Evolutionary conservation across 495 filamentous ascomycete species (phyloP).

Genomic region (Penicillium fimorum): DNA sequence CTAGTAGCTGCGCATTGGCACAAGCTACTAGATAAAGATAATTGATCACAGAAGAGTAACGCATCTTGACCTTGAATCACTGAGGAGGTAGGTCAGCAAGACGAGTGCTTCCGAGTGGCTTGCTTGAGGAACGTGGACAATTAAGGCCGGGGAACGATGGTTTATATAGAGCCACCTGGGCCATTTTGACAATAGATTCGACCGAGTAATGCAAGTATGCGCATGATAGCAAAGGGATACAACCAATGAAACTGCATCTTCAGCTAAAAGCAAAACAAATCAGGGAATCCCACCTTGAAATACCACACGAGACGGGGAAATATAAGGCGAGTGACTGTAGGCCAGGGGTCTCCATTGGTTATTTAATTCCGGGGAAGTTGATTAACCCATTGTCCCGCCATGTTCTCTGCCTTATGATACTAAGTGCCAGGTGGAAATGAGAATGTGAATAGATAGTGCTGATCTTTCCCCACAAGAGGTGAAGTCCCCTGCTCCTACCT

Average conservation of each 20-base stretch:
- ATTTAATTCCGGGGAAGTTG: not conserved
- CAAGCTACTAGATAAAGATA: conserved; percentile 19
- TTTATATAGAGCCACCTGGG: not conserved
- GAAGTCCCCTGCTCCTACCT: conserved; percentile 16
- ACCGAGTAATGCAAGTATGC: conserved; percentile 9
- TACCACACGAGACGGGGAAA: conserved; percentile 28
- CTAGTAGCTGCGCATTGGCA: conserved; percentile 23
- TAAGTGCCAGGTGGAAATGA: conserved; percentile 7
- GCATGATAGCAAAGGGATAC: conserved; percentile 11
- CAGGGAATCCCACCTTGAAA: conserved; percentile 20
- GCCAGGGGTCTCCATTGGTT: conserved; percentile 8
- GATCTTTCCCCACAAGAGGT: conserved; percentile 26
- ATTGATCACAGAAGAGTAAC: conserved; percentile 14
- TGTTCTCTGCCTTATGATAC: conserved; percentile 22
- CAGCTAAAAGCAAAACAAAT: conserved; percentile 2
- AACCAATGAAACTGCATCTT: conserved; percentile 5
- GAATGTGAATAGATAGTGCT: conserved; percentile 17
- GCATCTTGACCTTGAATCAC: conserved; percentile 18
- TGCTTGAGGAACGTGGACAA: conserved; percentile 3
- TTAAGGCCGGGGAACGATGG: conserved; percentile 1
- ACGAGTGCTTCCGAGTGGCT: not conserved
- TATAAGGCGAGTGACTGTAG: conserved; percentile 20
- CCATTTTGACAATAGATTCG: not conserved
- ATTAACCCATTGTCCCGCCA: conserved; percentile 18
- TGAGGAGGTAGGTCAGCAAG: not conserved